phyloP scores from a whole-genome alignment of 768 basidiomycete genomes.

The Rubroboletus satanas region DNA sequence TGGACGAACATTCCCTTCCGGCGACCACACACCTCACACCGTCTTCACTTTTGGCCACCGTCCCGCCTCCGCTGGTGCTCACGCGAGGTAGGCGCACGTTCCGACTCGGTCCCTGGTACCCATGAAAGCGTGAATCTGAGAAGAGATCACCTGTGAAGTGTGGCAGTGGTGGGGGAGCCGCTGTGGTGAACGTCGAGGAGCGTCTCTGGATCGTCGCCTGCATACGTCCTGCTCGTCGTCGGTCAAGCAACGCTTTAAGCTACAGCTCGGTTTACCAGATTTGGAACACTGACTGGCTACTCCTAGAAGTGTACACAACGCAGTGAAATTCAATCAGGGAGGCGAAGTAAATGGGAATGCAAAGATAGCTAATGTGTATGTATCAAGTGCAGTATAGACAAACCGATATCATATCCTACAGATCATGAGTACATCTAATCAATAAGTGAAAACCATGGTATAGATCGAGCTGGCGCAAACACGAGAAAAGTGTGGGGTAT shows the following conservation, averaged over 20 bases:
- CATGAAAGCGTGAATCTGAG: constrained; percentile 43
- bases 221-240: constrained; percentile 14
- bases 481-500: background rate
- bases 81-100: constrained; percentile 60
- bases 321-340: background rate
- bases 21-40: constrained; percentile 65
- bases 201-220: constrained; percentile 26
- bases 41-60: constrained; percentile 66
- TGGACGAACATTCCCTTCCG: constrained; percentile 67
- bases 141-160: constrained; percentile 29
- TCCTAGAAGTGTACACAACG: background rate
- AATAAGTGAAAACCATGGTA: background rate
- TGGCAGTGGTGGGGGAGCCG: background rate
- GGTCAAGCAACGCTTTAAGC: background rate
- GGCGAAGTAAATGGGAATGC: background rate
- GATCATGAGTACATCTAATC: background rate
- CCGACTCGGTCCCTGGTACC: constrained; percentile 42
- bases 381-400: background rate
- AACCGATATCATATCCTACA: background rate
- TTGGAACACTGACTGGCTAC: background rate
- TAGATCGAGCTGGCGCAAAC: background rate
- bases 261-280: constrained; percentile 1
- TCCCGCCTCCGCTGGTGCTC: constrained; percentile 58
- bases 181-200: constrained; percentile 23
- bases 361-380: too few relatives aligned